Evolutionary conservation across 345 rosid genomes (phyloP).

Genomic region (Arabidopsis arenosa): DNA sequence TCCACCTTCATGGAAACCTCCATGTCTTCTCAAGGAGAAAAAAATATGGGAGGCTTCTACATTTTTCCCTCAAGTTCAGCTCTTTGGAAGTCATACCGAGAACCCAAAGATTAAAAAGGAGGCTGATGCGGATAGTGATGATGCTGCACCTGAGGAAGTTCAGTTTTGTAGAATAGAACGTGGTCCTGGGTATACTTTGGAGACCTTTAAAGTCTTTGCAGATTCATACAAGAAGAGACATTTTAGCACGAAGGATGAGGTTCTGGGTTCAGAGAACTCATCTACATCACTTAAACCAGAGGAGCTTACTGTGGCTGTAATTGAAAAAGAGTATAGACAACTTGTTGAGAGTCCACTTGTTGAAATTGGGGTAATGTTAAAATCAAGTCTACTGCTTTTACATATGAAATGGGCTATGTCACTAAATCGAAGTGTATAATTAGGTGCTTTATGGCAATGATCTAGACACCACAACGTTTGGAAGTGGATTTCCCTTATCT

Average conservation of each 20-base stretch:
- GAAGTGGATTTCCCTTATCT: slow-evolving; percentile 71
- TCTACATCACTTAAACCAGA: slow-evolving; percentile 26
- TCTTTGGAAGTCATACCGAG: slow-evolving; percentile 49
- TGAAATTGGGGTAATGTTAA: slow-evolving; percentile 59
- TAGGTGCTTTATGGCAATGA: slow-evolving; percentile 65
- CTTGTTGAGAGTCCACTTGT: slow-evolving; percentile 61
- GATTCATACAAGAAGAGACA: slow-evolving; percentile 55
- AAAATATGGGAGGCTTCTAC: slow-evolving; percentile 55
- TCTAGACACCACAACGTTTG: slow-evolving; percentile 55
- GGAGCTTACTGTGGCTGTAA: slow-evolving; percentile 50
- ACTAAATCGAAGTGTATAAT: slow-evolving; percentile 37
- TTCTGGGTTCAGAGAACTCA: slow-evolving; percentile 35
- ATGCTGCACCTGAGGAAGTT: slow-evolving; percentile 35
- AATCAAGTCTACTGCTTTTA: slow-evolving; percentile 32
- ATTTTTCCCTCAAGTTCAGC: slow-evolving; percentile 57
- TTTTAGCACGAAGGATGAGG: slow-evolving; percentile 45
- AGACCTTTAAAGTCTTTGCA: slow-evolving; percentile 56
- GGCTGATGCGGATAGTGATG: slow-evolving; percentile 41
- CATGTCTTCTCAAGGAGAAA: slow-evolving; percentile 54
- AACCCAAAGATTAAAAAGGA: slow-evolving; percentile 36
- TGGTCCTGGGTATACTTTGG: slow-evolving; percentile 57
- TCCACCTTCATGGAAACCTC: slow-evolving; percentile 77
- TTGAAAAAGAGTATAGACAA: slow-evolving; percentile 67
- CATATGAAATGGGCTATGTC: background rate
- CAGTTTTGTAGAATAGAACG: slow-evolving; percentile 41